phyloP scores from a whole-genome alignment of 768 basidiomycete species.

The Naganishia onofrii region DNA sequence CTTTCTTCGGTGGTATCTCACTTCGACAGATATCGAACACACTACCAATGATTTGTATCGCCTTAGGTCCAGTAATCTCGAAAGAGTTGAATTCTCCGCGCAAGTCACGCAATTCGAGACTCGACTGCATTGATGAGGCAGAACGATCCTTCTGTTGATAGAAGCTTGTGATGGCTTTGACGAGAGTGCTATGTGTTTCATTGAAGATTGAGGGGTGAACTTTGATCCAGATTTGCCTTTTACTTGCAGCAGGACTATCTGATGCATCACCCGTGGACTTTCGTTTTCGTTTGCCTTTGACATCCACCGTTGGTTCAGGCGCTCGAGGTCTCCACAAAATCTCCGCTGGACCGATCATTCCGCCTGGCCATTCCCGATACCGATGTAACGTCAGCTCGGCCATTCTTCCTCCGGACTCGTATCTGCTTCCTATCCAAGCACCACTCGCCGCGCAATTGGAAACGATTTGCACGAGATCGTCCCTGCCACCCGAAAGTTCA shows the following conservation, averaged over 20 bases:
- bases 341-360: conserved; percentile 66
- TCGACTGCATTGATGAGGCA: neutral
- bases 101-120: conserved; percentile 56
- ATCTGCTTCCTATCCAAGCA: conserved; percentile 57
- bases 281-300: conserved; percentile 26
- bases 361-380: conserved; percentile 64
- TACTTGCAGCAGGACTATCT: conserved; percentile 30
- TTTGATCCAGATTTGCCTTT: conserved; percentile 65
- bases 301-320: neutral
- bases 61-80: conserved; percentile 84
- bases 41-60: conserved; percentile 63
- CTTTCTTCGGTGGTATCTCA: conserved; percentile 52
- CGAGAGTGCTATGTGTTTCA: conserved; percentile 60
- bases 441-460: conserved; percentile 56
- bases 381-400: conserved; percentile 69
- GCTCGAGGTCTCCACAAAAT: conserved; percentile 67
- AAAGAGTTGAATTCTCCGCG: conserved; percentile 72
- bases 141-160: conserved; percentile 44
- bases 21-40: conserved; percentile 44
- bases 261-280: conserved; percentile 1
- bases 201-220: conserved; percentile 72
- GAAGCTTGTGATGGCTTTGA: conserved; percentile 58
- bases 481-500: conserved; percentile 68
- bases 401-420: conserved; percentile 63
- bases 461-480: conserved; percentile 60